phyloP scores from a whole-genome alignment of 176 grass and related monocot genomes.

The Cocos nucifera region DNA sequence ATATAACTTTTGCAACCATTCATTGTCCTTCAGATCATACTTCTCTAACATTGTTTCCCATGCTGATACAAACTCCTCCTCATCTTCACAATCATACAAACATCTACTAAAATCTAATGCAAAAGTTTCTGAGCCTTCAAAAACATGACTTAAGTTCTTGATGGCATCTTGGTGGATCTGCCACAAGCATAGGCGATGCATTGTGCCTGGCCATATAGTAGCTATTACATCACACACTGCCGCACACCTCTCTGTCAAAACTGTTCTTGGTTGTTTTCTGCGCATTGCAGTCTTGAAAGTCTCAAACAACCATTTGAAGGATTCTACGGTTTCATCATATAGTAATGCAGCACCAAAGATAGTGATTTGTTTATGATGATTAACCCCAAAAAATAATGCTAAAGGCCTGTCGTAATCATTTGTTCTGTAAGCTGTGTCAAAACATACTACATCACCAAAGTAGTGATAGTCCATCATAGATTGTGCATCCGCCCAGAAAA shows the following conservation, averaged over 20 bases:
- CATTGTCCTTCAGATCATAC: slow-evolving; percentile 72
- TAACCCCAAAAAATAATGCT: slow-evolving; percentile 67
- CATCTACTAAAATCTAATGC: slow-evolving; percentile 51
- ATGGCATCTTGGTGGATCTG: slow-evolving; percentile 61
- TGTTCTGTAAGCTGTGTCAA: slow-evolving; percentile 62
- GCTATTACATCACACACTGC: slow-evolving; percentile 41
- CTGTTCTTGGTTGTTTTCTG: slow-evolving; percentile 74
- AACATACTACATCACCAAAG: slow-evolving; percentile 78
- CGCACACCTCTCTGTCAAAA: slow-evolving; percentile 45
- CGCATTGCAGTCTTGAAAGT: slow-evolving; percentile 68
- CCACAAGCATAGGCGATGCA: slow-evolving; percentile 41
- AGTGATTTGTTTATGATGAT: slow-evolving; percentile 69
- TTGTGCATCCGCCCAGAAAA: slow-evolving; percentile 75
- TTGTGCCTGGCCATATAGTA: slow-evolving; percentile 49
- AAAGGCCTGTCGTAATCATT: slow-evolving; percentile 55
- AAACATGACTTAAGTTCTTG: slow-evolving; percentile 37
- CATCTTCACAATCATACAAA: slow-evolving; percentile 54
- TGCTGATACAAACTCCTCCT: slow-evolving; percentile 43
- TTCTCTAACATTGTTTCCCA: slow-evolving; percentile 59
- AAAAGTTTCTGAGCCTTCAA: slow-evolving; percentile 47
- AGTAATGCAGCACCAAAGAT: slow-evolving; percentile 62
- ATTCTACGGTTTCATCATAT: slow-evolving; percentile 59
- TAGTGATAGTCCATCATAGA: slow-evolving; percentile 64
- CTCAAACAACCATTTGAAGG: slow-evolving; percentile 74
- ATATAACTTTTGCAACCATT: slow-evolving; percentile 65